Evolutionary conservation across 768 basidiomycete genomes (phyloP), one percentile per base, ranked within the genome.

Genomic region (Lentinula boryana): DNA sequence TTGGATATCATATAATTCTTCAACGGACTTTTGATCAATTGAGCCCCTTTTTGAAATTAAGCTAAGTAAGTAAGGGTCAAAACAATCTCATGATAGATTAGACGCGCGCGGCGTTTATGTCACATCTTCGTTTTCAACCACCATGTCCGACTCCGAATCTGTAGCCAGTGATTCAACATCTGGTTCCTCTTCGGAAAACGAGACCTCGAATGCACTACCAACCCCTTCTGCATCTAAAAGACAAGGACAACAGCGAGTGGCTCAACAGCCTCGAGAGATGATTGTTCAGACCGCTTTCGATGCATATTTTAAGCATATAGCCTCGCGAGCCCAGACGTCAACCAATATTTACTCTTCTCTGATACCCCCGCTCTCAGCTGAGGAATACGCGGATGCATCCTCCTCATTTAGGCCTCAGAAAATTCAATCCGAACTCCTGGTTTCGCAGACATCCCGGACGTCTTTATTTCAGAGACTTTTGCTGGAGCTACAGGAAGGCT

Each of bases 401-500:
- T 67, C 68, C 9, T 69, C 67, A 10, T 70, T 67, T 7, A 69
- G 70, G 15, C 61, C 74, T 13, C 69, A 69, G 18, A 64, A 68
- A n/a, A 65, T 78, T 21, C 67, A 75, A 54, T 74, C 76, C 8
- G 67, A 59, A 50, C 69, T 79, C 44, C 62, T 76, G 40, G 62
- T 69, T 49, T 63, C 56, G 59, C 70, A 72, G 53, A 56, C 72
- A 27, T 38, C 36, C 0, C 36, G 36, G 9, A 1, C 36, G 13
- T 16, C 64, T 70, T 4, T 83, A 16, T 87, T 89, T 67, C 74
- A 78, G 23, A 82, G 86, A 46, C 89, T 88, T 70, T 73, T 82
- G 48, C 75, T 78, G 63, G 93, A 98, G 71, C 79, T 98, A 27
- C 75, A 78, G 2, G 83, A 87, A 69, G 95, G 93, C 1, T 98